These are phyloP conservation scores for Xylariaceae sp. DNA, from an alignment of 2,329 filamentous ascomycete genomes.

Conservation along the genomic window DNA sequence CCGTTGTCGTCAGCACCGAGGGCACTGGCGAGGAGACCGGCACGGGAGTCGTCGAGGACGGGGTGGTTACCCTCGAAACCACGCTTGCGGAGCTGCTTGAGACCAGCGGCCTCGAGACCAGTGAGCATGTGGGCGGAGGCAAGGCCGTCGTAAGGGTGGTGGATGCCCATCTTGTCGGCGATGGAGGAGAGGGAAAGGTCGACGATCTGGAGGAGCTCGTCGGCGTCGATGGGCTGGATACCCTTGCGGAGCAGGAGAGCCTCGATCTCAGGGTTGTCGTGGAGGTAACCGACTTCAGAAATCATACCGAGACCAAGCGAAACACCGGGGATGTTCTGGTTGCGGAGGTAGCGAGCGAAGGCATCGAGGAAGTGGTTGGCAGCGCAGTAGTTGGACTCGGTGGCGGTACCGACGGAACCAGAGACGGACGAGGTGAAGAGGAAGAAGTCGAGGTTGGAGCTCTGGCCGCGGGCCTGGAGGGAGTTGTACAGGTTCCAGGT, in stretches of 20 bases:
- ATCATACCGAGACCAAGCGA: slow-evolving; percentile 32
- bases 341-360: slow-evolving; percentile 26
- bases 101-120: slow-evolving; percentile 18
- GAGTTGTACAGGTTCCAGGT: slow-evolving; percentile 16
- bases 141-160: neutral
- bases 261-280: slow-evolving; percentile 28
- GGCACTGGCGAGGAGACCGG: slow-evolving; percentile 1
- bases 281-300: slow-evolving; percentile 33
- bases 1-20: neutral
- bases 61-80: slow-evolving; percentile 18
- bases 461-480: neutral
- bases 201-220: slow-evolving; percentile 26
- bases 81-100: slow-evolving; percentile 17
- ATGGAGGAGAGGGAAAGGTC: slow-evolving; percentile 24
- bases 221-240: slow-evolving; percentile 21
- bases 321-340: slow-evolving; percentile 22
- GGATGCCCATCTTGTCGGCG: slow-evolving; percentile 7
- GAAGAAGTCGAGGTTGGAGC: slow-evolving; percentile 32
- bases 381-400: slow-evolving; percentile 34
- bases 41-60: slow-evolving; percentile 10
- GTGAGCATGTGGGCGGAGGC: slow-evolving; percentile 21
- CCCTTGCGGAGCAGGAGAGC: slow-evolving; percentile 20
- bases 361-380: slow-evolving; percentile 35
- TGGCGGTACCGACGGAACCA: slow-evolving; percentile 30
- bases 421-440: slow-evolving; percentile 27